Evolutionary conservation across 805 yeast genomes (phyloP).

Genomic region (Metschnikowia similis): DNA sequence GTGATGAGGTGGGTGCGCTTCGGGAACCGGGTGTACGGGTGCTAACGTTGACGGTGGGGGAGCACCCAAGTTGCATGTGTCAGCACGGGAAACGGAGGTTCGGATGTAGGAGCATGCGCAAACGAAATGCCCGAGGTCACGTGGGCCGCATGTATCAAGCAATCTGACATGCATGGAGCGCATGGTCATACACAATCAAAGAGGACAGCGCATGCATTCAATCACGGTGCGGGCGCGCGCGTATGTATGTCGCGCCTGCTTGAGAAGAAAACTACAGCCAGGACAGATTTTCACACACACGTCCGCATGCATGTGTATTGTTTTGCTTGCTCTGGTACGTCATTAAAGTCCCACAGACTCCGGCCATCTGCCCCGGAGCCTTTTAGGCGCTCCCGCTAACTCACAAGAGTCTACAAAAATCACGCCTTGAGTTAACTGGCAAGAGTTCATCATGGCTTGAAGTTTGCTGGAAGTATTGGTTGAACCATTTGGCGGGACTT

Average conservation of each 20-base stretch:
- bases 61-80: not conserved
- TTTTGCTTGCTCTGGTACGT: constrained; percentile 4
- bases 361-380: not conserved
- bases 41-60: not conserved
- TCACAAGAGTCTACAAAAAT: not conserved
- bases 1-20: constrained; percentile 3
- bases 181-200: constrained; percentile 2
- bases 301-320: constrained; percentile 3
- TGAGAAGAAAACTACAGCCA: constrained; percentile 5
- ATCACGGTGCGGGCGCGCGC: constrained; percentile 1
- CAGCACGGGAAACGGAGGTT: not conserved
- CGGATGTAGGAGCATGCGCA: constrained; percentile 4
- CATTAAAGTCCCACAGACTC: not conserved
- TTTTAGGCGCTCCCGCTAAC: not conserved
- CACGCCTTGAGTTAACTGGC: not conserved
- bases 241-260: constrained; percentile 1
- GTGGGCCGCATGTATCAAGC: constrained; percentile 2
- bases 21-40: not conserved
- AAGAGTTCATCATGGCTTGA: not conserved
- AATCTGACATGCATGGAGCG: constrained; percentile 6
- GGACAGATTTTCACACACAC: constrained; percentile 5
- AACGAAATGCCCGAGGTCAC: constrained; percentile 1
- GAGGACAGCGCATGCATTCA: constrained; percentile 4
- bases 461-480: too few species aligned
- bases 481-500: not conserved